Evolutionary conservation across 2,329 filamentous ascomycete genomes (phyloP).

Genomic region (Penicillium janthinellum): DNA sequence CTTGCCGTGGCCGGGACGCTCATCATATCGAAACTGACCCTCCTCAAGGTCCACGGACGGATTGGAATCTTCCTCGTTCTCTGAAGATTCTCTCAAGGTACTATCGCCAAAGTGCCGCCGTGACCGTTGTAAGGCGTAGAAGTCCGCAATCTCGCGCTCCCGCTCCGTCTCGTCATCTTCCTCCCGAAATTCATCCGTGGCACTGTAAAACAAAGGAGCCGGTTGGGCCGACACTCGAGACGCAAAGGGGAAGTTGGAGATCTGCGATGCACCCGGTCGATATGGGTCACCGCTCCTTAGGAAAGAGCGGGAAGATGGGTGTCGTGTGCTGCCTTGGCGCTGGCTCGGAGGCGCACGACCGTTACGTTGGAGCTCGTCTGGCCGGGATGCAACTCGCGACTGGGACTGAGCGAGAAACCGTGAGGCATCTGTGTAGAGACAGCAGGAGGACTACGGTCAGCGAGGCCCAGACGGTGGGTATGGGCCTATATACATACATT

Average conservation of each 20-base stretch:
- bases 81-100: constrained; percentile 80
- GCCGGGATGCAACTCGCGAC: constrained; percentile 78
- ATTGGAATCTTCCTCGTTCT: constrained; percentile 72
- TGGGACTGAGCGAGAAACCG: constrained; percentile 95
- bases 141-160: constrained; percentile 88
- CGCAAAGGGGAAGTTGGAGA: constrained; percentile 75
- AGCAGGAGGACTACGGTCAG: neutral
- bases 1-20: constrained; percentile 46
- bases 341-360: constrained; percentile 52
- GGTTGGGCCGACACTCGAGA: constrained; percentile 75
- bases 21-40: constrained; percentile 41
- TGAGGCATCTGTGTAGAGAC: constrained; percentile 74
- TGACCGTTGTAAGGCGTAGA: constrained; percentile 87
- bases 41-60: constrained; percentile 60
- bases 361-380: constrained; percentile 53
- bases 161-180: constrained; percentile 91
- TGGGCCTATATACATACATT: constrained; percentile 65
- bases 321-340: constrained; percentile 49
- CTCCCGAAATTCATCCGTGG: constrained; percentile 85
- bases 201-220: constrained; percentile 92
- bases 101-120: constrained; percentile 84
- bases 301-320: constrained; percentile 53
- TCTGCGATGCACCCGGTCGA: constrained; percentile 69
- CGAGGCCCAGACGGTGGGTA: neutral
- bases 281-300: constrained; percentile 73